phyloP scores from a whole-genome alignment of 441 rosid species.

The Croton laevigatus region DNA sequence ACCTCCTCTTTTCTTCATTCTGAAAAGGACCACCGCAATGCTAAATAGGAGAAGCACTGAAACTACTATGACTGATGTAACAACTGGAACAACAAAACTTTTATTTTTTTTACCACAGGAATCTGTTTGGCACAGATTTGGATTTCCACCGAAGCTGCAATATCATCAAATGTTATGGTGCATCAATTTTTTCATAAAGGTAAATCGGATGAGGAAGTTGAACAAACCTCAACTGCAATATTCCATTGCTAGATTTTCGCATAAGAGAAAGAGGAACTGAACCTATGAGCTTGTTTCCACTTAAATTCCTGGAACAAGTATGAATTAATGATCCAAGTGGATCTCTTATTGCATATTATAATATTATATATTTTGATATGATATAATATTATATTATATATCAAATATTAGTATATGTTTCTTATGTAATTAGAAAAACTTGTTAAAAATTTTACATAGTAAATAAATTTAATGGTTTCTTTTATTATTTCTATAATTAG shows the following conservation, averaged over 20 bases:
- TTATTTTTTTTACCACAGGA: background rate
- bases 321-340: too few species aligned
- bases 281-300: constrained; percentile 19
- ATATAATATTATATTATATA: too few species aligned
- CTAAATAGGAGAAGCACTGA: background rate
- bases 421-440: too few species aligned
- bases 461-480: too few species aligned
- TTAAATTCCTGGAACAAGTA: constrained; percentile 16
- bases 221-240: constrained; percentile 22
- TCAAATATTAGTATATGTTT: too few species aligned
- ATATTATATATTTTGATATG: too few species aligned
- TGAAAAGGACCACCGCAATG: background rate
- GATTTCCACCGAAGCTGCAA: background rate
- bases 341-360: too few species aligned
- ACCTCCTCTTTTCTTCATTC: background rate
- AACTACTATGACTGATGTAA: background rate
- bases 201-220: background rate
- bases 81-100: background rate
- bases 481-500: too few species aligned
- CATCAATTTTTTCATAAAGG: background rate
- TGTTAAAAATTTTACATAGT: too few species aligned
- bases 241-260: constrained; percentile 15
- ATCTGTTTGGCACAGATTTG: too few species aligned
- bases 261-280: constrained; percentile 16
- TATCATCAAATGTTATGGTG: background rate